phyloP scores from a whole-genome alignment of 2,329 filamentous ascomycete species.

The Grosmannia huntii region DNA sequence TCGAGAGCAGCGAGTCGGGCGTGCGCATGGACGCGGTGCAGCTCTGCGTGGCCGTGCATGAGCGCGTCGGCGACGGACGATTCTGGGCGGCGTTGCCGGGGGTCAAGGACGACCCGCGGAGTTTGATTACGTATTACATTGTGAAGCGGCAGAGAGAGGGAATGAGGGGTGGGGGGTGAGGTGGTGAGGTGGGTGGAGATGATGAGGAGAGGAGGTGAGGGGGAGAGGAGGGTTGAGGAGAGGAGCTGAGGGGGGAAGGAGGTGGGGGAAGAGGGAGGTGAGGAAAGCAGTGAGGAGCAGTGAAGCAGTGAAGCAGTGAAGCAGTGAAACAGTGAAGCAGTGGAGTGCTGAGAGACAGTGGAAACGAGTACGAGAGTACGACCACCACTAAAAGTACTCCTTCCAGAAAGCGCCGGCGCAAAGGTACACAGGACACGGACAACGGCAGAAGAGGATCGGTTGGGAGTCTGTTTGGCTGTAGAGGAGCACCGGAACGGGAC shows the following conservation, averaged over 20 bases:
- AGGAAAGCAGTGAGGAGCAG: too few species aligned
- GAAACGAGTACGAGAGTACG: too few species aligned
- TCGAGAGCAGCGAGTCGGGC: conserved; percentile 47
- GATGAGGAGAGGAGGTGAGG: background rate
- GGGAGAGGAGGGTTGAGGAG: background rate
- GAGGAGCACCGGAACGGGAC: too few species aligned
- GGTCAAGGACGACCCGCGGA: conserved; percentile 60
- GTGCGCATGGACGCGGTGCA: conserved; percentile 67
- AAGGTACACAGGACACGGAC: background rate
- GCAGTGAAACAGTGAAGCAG: too few species aligned
- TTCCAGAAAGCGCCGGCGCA: background rate
- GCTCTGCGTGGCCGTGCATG: conserved; percentile 61
- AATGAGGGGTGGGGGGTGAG: background rate
- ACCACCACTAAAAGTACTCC: too few species aligned
- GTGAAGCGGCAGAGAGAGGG: conserved; percentile 52
- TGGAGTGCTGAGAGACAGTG: background rate
- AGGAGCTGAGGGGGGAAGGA: too few species aligned
- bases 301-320: too few species aligned
- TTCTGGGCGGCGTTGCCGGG: conserved; percentile 59
- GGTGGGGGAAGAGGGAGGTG: too few species aligned
- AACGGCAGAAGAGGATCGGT: too few species aligned
- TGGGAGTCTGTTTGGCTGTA: too few species aligned
- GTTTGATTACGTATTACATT: conserved; percentile 69
- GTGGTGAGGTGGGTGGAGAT: background rate
- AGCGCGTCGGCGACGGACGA: conserved; percentile 40